phyloP scores from a whole-genome alignment of 306 rosid species.

The Cucumis sativus region DNA sequence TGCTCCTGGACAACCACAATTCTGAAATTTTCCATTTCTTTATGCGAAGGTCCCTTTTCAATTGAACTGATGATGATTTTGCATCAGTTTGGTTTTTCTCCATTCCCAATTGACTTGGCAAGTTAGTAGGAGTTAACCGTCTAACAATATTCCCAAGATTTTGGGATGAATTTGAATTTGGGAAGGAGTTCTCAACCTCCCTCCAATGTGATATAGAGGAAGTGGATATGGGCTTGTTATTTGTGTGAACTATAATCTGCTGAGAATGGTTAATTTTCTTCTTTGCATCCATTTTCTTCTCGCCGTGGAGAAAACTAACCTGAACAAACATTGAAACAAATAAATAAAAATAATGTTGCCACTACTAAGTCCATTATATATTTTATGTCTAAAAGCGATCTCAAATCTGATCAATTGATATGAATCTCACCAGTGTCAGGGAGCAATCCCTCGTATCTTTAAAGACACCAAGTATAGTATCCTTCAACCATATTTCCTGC shows the following conservation, averaged over 20 bases:
- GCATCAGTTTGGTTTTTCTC: constrained; percentile 36
- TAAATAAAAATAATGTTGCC: not conserved
- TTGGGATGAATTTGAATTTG: constrained; percentile 47
- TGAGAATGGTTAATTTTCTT: constrained; percentile 39
- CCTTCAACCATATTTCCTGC: constrained; percentile 96
- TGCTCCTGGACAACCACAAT: constrained; percentile 24
- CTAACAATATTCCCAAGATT: constrained; percentile 62
- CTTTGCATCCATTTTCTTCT: constrained; percentile 40
- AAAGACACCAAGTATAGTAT: constrained; percentile 57
- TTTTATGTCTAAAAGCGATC: not conserved
- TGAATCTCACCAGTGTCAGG: constrained; percentile 69
- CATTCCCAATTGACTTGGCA: constrained; percentile 48
- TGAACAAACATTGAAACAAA: constrained; percentile 27
- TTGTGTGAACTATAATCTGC: constrained; percentile 28
- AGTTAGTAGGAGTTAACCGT: constrained; percentile 69
- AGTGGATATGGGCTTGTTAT: constrained; percentile 57
- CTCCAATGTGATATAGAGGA: constrained; percentile 43
- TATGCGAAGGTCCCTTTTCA: constrained; percentile 61
- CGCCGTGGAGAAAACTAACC: constrained; percentile 63
- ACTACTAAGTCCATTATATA: not conserved
- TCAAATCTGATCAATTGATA: not conserved
- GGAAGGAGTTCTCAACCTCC: constrained; percentile 45
- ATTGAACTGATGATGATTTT: constrained; percentile 42
- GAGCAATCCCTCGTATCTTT: constrained; percentile 66
- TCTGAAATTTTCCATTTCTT: constrained; percentile 45